These are phyloP conservation scores for Spathaspora passalidarum DNA, from an alignment of 805 yeast genomes.

Conservation along the genomic window DNA sequence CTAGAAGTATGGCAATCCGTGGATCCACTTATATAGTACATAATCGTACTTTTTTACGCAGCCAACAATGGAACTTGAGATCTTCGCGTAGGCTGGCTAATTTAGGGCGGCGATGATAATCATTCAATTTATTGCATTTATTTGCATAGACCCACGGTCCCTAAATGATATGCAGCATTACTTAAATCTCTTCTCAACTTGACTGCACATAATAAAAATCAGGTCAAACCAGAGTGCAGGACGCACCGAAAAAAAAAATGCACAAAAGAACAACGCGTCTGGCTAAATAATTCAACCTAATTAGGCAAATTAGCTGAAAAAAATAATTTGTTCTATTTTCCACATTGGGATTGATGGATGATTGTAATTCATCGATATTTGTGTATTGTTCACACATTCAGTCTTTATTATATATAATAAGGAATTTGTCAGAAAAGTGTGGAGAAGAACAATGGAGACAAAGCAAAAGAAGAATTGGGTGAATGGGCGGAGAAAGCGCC, in stretches of 20 bases:
- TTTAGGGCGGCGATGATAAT: too few species aligned
- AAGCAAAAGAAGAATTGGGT: background rate
- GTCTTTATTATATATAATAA: background rate
- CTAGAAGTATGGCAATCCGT: too few species aligned
- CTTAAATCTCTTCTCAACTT: background rate
- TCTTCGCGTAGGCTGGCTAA: too few species aligned
- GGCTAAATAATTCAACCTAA: background rate
- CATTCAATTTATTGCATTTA: too few species aligned
- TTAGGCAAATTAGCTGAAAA: background rate
- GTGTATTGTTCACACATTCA: background rate
- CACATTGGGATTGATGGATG: background rate
- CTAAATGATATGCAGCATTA: too few species aligned
- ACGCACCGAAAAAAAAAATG: too few species aligned
- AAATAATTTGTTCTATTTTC: background rate
- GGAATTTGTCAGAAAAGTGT: background rate
- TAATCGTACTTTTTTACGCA: too few species aligned
- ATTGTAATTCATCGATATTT: background rate
- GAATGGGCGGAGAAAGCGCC: background rate
- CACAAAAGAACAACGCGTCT: background rate
- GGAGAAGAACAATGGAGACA: background rate
- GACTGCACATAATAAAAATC: background rate
- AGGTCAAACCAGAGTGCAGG: too few species aligned
- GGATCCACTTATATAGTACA: too few species aligned
- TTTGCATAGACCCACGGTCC: too few species aligned
- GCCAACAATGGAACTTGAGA: too few species aligned